Percentiles rank a stretch among this genome's conserved stretches.
Conservation (phyloP, 2,329 filamentous ascomycete genomes). For the Stachybotrys echinatus region DNA sequence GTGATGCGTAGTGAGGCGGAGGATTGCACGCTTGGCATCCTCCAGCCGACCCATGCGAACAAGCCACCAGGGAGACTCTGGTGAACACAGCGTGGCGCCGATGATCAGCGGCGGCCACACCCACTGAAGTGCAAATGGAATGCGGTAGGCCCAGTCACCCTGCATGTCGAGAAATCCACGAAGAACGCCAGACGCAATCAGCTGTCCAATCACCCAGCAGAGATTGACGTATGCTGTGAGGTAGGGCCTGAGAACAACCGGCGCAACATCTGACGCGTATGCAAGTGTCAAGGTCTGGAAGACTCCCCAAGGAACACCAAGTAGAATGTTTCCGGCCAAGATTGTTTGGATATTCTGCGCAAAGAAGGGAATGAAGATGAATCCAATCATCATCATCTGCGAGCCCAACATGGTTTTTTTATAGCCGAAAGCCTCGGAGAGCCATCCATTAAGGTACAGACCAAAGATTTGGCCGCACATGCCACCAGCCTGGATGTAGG, state of each 20-base stretch:
- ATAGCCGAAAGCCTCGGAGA: constrained; percentile 57
- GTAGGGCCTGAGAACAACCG: constrained; percentile 45
- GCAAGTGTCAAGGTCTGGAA: constrained; percentile 51
- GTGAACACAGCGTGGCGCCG: constrained; percentile 34
- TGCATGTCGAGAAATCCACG: constrained; percentile 30
- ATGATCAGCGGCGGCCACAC: constrained; percentile 39
- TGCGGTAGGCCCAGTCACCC: constrained; percentile 39
- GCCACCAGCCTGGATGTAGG: constrained; percentile 29
- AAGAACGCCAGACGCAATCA: constrained; percentile 36
- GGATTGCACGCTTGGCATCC: constrained; percentile 27
- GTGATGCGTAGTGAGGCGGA: constrained; percentile 23
- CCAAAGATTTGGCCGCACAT: constrained; percentile 58
- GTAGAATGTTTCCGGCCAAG: constrained; percentile 51
- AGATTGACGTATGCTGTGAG: constrained; percentile 43
- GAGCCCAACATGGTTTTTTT: constrained; percentile 53
- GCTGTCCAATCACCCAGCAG: constrained; percentile 44
- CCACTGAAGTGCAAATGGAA: constrained; percentile 46
- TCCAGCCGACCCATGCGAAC: constrained; percentile 30
- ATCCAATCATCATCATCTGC: constrained; percentile 42
- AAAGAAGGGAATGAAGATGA: constrained; percentile 56
- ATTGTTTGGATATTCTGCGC: constrained; percentile 48
- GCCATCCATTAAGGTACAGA: constrained; percentile 53
- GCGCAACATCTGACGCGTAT: constrained; percentile 64
- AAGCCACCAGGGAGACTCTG: constrained; percentile 46
- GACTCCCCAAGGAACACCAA: constrained; percentile 50